phyloP scores from a whole-genome alignment of 495 filamentous ascomycete genomes.

The Articulospora tetracladia region DNA sequence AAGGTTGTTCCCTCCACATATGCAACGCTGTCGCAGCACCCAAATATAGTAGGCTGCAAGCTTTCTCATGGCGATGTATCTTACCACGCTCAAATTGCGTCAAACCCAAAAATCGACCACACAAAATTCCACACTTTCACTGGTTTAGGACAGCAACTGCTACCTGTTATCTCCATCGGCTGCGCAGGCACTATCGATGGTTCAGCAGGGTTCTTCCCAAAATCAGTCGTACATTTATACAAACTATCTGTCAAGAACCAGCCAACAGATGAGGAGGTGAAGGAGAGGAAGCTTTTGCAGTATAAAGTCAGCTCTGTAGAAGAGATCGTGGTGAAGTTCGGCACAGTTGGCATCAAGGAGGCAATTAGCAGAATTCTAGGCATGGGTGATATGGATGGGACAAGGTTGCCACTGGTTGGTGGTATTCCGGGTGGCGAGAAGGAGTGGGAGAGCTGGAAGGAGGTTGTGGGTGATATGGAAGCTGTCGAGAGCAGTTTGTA shows the following conservation, averaged over 20 bases:
- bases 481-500: slow-evolving; percentile 33
- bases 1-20: slow-evolving; percentile 51
- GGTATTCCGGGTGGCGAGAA: slow-evolving; percentile 43
- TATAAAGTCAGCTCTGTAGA: slow-evolving; percentile 53
- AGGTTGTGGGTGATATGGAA: slow-evolving; percentile 31
- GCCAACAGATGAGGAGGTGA: slow-evolving; percentile 28
- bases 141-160: slow-evolving; percentile 62
- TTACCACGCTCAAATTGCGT: slow-evolving; percentile 54
- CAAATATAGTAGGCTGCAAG: slow-evolving; percentile 64
- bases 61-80: slow-evolving; percentile 64
- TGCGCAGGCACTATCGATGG: slow-evolving; percentile 62
- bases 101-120: slow-evolving; percentile 41
- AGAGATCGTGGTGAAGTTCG: slow-evolving; percentile 53
- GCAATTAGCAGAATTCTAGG: slow-evolving; percentile 48
- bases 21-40: slow-evolving; percentile 46
- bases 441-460: slow-evolving; percentile 43
- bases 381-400: slow-evolving; percentile 51
- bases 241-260: slow-evolving; percentile 37
- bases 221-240: slow-evolving; percentile 52
- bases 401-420: slow-evolving; percentile 48
- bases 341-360: slow-evolving; percentile 61
- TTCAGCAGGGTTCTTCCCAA: slow-evolving; percentile 57
- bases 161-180: slow-evolving; percentile 55
- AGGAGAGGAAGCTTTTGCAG: slow-evolving; percentile 48
- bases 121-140: slow-evolving; percentile 56